Evolutionary conservation across 2,329 filamentous ascomycete genomes (phyloP).

Genomic region (Colletotrichum truncatum): DNA sequence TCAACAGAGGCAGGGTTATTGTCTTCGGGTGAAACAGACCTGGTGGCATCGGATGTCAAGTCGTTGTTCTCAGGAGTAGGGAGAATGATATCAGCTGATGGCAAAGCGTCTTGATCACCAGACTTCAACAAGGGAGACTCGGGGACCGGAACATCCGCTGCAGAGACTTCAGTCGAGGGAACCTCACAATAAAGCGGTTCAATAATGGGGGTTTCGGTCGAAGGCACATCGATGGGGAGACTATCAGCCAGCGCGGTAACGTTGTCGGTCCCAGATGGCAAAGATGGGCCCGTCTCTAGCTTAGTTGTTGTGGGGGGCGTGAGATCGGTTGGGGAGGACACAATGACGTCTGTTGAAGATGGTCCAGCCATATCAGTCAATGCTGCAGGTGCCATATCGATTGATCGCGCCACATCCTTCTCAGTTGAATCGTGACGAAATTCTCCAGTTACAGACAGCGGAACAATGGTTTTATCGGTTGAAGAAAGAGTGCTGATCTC

Average conservation of each 20-base stretch:
- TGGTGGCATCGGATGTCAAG: no score
- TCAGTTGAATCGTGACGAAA: no score
- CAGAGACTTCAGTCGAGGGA: not conserved
- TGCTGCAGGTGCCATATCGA: not conserved
- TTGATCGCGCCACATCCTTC: no score
- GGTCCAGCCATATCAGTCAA: not conserved
- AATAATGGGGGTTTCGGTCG: no score
- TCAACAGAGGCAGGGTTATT: no score
- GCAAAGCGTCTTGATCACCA: not conserved
- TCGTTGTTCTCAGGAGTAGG: not conserved
- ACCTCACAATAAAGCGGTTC: no score
- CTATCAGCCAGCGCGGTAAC: not conserved
- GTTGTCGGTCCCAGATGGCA: not conserved
- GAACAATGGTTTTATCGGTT: not conserved
- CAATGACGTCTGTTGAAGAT: not conserved
- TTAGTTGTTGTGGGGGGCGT: no score
- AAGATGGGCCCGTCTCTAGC: not conserved
- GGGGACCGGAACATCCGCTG: not conserved
- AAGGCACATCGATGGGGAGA: not conserved
- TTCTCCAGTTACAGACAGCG: no score
- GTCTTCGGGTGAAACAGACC: not conserved
- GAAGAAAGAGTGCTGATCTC: not conserved
- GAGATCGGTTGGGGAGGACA: not conserved
- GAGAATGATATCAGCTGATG: not conserved
- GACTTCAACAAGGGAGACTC: not conserved